These are phyloP conservation scores for Globisporangium parvum DNA, from an alignment of 352 stramenopile genomes.

Conservation along the genomic window DNA sequence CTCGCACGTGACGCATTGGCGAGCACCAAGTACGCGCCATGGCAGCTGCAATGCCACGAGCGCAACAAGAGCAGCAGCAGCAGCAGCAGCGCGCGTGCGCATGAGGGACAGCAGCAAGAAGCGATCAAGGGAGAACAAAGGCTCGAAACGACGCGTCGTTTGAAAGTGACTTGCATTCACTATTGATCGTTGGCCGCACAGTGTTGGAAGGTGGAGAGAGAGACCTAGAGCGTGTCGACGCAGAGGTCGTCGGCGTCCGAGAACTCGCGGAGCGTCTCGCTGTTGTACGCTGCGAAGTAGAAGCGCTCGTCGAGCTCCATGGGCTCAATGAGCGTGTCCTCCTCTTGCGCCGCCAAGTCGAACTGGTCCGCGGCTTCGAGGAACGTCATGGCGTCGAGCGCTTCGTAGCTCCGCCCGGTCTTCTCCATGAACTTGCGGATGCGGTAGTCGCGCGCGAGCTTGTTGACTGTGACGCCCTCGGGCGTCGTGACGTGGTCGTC, in stretches of 20 bases:
- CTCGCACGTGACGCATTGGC: conserved; percentile 7
- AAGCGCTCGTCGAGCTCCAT: conserved; percentile 19
- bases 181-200: background rate
- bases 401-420: conserved; percentile 28
- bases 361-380: conserved; percentile 30
- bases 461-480: conserved; percentile 28
- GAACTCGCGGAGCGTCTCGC: conserved; percentile 11
- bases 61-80: background rate
- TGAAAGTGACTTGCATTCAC: background rate
- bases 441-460: conserved; percentile 39
- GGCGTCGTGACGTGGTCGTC: conserved; percentile 21
- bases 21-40: background rate
- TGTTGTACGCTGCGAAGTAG: conserved; percentile 17
- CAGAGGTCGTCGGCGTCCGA: conserved; percentile 14
- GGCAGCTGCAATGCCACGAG: background rate
- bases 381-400: conserved; percentile 36
- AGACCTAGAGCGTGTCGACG: conserved; percentile 6
- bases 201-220: no score
- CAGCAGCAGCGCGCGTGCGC: background rate
- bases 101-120: background rate
- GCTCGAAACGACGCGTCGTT: background rate
- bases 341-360: conserved; percentile 17
- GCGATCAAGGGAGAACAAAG: background rate
- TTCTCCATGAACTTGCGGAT: conserved; percentile 61
- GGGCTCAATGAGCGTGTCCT: conserved; percentile 23